A percentile compares a stretch with the other conserved stretches of the same genome.
Evolutionary conservation across 495 filamentous ascomycete genomes (phyloP).

Genomic region (Penicillium cinerascens): DNA sequence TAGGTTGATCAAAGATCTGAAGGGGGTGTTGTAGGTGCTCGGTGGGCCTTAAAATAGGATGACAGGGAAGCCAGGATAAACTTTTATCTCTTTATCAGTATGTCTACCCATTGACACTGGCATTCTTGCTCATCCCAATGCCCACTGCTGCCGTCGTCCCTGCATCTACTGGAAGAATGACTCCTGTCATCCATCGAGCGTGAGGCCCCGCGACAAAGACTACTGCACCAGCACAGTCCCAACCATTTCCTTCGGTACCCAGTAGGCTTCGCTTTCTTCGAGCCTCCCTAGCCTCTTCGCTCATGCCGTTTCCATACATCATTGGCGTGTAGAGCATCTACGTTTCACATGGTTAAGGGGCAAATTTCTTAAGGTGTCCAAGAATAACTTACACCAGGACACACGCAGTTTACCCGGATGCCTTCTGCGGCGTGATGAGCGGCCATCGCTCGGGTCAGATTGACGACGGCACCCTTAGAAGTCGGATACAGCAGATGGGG

Average conservation of each 20-base stretch:
- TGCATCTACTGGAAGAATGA: constrained; percentile 47
- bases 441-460: constrained; percentile 58
- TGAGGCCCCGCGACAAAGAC: constrained; percentile 46
- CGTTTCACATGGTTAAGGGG: background rate
- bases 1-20: no score
- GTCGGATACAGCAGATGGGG: constrained; percentile 60
- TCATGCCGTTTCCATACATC: constrained; percentile 54
- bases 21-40: no score
- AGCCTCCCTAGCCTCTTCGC: constrained; percentile 42
- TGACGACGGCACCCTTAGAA: constrained; percentile 56
- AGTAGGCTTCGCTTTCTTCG: constrained; percentile 48
- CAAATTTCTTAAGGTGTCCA: background rate
- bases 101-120: constrained; percentile 22
- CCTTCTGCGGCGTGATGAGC: constrained; percentile 52
- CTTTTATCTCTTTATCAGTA: background rate
- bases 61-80: background rate
- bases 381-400: constrained; percentile 40
- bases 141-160: constrained; percentile 40
- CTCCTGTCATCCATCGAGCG: constrained; percentile 49
- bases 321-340: constrained; percentile 59
- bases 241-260: constrained; percentile 52
- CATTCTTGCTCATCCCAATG: constrained; percentile 27
- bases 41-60: no score
- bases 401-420: constrained; percentile 58
- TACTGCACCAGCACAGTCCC: constrained; percentile 42